Conservation (phyloP, 805 yeast genomes). For the Candida verbasci region DNA sequence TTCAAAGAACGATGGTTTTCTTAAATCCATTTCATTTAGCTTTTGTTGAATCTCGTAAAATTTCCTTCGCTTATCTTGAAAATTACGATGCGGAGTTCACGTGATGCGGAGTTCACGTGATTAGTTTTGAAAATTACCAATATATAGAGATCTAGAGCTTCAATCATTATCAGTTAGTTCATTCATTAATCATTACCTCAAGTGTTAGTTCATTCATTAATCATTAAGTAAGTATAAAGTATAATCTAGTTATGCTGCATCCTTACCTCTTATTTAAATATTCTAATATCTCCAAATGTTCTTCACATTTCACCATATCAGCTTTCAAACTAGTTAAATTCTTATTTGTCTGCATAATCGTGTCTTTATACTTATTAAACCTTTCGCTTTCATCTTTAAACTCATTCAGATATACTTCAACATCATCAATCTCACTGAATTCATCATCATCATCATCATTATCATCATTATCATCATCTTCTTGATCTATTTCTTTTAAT, state of each 20-base stretch:
- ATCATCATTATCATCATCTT: too few species aligned
- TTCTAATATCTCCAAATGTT: constrained; percentile 26
- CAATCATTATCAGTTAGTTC: too few species aligned
- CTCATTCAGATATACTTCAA: constrained; percentile 4
- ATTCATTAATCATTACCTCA: too few species aligned
- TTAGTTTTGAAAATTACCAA: too few species aligned
- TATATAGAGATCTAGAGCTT: too few species aligned
- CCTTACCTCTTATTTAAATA: constrained; percentile 14
- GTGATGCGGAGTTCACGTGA: too few species aligned
- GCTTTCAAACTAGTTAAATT: constrained; percentile 33
- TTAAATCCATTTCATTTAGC: not conserved
- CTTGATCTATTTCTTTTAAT: constrained; percentile 14
- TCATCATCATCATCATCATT: constrained; percentile 12
- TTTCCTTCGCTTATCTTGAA: not conserved
- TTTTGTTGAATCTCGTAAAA: too few species aligned
- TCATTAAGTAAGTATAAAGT: too few species aligned
- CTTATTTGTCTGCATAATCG: constrained; percentile 26
- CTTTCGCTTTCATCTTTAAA: constrained; percentile 11
- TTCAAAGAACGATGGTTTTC: constrained; percentile 17
- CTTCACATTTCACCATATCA: constrained; percentile 30
- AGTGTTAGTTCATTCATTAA: too few species aligned
- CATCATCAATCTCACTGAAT: constrained; percentile 7
- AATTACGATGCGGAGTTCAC: not conserved
- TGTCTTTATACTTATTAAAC: constrained; percentile 22
- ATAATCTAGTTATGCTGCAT: too few species aligned